These are phyloP conservation scores for Podaxis sp. DNA, from an alignment of 768 basidiomycete species.

Conservation along the genomic window DNA sequence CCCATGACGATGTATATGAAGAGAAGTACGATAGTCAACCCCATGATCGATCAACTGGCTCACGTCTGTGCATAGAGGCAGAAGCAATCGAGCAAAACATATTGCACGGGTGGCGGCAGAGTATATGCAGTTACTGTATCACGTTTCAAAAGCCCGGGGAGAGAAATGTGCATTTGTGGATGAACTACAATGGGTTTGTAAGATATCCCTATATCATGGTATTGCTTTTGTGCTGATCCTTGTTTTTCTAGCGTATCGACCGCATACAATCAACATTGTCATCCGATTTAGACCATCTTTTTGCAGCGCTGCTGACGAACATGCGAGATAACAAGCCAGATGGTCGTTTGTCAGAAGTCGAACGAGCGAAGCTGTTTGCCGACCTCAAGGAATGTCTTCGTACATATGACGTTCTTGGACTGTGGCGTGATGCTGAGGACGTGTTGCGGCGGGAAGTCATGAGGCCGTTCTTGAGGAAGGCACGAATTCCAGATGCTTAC, in stretches of 20 bases:
- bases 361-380: constrained; percentile 58
- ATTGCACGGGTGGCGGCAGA: constrained; percentile 84
- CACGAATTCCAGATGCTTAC: constrained; percentile 27
- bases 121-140: constrained; percentile 91
- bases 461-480: constrained; percentile 76
- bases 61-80: constrained; percentile 40
- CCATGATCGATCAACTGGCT: constrained; percentile 14
- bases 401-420: constrained; percentile 76
- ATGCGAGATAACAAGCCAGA: constrained; percentile 50
- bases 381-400: constrained; percentile 79
- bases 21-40: constrained; percentile 30
- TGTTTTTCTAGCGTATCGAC: constrained; percentile 60
- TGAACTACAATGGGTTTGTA: constrained; percentile 81
- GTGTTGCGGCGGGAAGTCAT: constrained; percentile 74
- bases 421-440: constrained; percentile 89
- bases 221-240: constrained; percentile 11
- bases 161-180: constrained; percentile 81
- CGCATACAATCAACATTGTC: constrained; percentile 83
- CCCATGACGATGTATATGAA: constrained; percentile 43
- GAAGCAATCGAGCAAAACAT: constrained; percentile 67
- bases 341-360: constrained; percentile 55
- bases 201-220: constrained; percentile 18
- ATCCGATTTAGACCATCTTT: constrained; percentile 83
- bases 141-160: constrained; percentile 74
- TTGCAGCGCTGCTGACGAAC: constrained; percentile 57